Evolutionary conservation across 495 filamentous ascomycete genomes (phyloP), one percentile per base, ranked within the genome.

Genomic region (Parmelia sp.): DNA sequence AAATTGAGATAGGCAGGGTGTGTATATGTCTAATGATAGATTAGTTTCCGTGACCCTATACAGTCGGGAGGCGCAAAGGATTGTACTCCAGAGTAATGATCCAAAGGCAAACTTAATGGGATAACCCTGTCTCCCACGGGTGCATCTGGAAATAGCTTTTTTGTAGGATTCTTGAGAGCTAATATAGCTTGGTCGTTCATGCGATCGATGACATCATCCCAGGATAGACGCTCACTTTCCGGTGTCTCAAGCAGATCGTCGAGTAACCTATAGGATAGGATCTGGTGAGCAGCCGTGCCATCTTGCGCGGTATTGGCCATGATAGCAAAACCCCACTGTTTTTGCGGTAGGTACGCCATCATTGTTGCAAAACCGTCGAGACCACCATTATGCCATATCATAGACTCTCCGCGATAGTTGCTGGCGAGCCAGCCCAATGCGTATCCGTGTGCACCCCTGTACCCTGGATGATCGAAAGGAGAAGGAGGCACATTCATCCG

Each of bases 351-450:
- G 63, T 80, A 81, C 19, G 73, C 73, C 4, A 84, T 71, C 47
- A 76, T 63, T 0, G 77, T 71, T 1, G 73, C 76, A 60, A 77
- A 81, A 0, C 78, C 80, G 21, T 73, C 66, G 74, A 82, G 74
- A 11, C 76, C 75, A 5, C 81, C 82, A 21, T 62, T 49, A 55
- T 84, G 82, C 33, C 71, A 72, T 53, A 77, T 76, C 9, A 80
- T 25, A 35, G 73, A 57, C 57, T 78, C 71, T 0, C 81, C 80
- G n/a, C 72, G 73, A 44, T 82, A 80, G 49, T 73, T 72, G 14
- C 70, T 72, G 1, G 76, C 69, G 1, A 65, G 53, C 79, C 80
- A 84, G 4, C 80, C 80, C 0, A 82, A 67, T 4, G 78, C 75
- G 61, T 84, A 83, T 5, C 69, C 56, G 51, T 68, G 61, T 9